Percentiles rank a stretch among this genome's conserved stretches.
Conservation (phyloP, 331 rosid genomes). For the Acacia concinna region DNA sequence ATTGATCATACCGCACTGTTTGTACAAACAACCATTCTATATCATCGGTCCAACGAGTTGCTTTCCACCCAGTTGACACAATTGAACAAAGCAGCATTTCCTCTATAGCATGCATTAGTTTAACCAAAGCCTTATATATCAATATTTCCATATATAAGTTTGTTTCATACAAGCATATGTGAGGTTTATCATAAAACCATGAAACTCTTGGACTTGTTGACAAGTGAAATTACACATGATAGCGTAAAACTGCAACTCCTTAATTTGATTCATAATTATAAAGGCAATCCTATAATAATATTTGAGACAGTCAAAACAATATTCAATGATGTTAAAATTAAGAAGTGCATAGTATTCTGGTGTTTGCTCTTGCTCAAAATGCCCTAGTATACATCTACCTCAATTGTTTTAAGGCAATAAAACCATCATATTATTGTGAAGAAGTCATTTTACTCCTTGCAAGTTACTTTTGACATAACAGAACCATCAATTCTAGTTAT, state of each 20-base stretch:
- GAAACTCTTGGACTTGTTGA: too few relatives aligned
- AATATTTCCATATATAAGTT: constrained; percentile 71
- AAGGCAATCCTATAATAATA: background rate
- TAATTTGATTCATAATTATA: constrained; percentile 7
- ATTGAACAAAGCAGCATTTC: constrained; percentile 84
- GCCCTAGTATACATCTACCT: background rate
- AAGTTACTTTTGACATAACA: background rate
- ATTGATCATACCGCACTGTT: constrained; percentile 74
- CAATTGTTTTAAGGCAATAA: background rate
- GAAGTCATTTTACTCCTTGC: background rate
- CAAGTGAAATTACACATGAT: background rate
- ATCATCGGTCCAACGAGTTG: constrained; percentile 88
- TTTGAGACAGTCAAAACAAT: background rate
- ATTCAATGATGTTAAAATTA: background rate
- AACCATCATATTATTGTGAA: constrained; percentile 17
- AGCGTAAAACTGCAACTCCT: background rate
- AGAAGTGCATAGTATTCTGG: constrained; percentile 1
- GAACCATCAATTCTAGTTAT: too few relatives aligned
- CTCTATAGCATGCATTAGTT: constrained; percentile 88
- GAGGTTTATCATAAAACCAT: constrained; percentile 2
- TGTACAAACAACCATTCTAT: constrained; percentile 78
- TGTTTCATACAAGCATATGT: constrained; percentile 29
- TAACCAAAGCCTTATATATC: constrained; percentile 86
- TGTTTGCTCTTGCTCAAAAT: background rate
- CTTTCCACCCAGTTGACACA: constrained; percentile 93